A percentile compares a stretch with the other conserved stretches of the same genome.
Evolutionary conservation across 805 yeast species (phyloP).

Genomic region (Kazachstania kunashirensis): DNA sequence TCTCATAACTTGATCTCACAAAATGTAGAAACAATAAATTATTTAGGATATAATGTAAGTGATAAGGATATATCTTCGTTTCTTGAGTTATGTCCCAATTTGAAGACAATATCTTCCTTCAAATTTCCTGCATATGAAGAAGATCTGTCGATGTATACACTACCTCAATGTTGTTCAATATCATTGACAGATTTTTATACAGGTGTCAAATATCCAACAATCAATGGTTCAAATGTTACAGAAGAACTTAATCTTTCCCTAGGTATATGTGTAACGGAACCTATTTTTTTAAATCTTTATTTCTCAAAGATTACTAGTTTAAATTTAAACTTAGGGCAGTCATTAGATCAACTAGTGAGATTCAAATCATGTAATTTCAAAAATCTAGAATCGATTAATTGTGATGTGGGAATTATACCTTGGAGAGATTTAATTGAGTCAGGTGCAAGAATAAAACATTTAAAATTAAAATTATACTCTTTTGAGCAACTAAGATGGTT

Average conservation of each 20-base stretch:
- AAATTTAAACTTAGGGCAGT: slow-evolving; percentile 6
- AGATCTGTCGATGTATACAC: slow-evolving; percentile 5
- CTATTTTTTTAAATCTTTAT: slow-evolving; percentile 10
- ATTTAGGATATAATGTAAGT: slow-evolving; percentile 7
- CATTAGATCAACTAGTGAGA: slow-evolving; percentile 6
- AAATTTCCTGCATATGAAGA: slow-evolving; percentile 13
- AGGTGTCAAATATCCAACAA: slow-evolving; percentile 10
- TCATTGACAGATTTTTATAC: slow-evolving; percentile 15
- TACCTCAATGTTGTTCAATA: slow-evolving; percentile 19
- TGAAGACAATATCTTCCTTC: slow-evolving; percentile 13
- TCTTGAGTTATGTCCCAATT: slow-evolving; percentile 10
- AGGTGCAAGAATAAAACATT: slow-evolving; percentile 3
- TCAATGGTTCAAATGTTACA: slow-evolving; percentile 16
- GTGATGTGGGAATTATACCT: slow-evolving; percentile 13
- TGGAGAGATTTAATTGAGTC: slow-evolving; percentile 14
- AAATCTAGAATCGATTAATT: slow-evolving; percentile 7
- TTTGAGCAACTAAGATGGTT: slow-evolving; percentile 17
- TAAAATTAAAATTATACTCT: slow-evolving; percentile 10
- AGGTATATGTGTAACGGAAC: slow-evolving; percentile 12
- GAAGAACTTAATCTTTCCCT: slow-evolving; percentile 11
- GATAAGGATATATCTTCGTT: slow-evolving; percentile 1
- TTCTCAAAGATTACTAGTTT: slow-evolving; percentile 14
- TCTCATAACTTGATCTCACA: slow-evolving; percentile 12
- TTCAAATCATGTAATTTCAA: slow-evolving; percentile 17
- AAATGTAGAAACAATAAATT: slow-evolving; percentile 12